Conservation (phyloP, 257 asterid species). For the Solanum virginianum region DNA sequence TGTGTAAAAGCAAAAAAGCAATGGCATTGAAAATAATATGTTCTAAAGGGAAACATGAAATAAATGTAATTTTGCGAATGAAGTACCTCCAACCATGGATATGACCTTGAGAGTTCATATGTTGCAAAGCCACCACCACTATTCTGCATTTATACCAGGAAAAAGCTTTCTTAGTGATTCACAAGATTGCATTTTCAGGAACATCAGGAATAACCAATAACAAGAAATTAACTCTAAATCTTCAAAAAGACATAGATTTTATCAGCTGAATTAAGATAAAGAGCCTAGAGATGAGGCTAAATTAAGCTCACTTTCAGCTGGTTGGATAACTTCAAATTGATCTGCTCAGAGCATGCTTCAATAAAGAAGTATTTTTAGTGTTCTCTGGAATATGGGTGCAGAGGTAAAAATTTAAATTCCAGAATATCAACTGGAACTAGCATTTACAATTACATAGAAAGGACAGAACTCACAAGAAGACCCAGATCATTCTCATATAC, state of each 20-base stretch:
- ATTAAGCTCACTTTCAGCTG: not conserved
- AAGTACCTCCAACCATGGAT: constrained; percentile 95
- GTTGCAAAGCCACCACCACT: constrained; percentile 85
- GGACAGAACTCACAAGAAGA: not conserved
- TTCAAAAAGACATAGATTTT: not conserved
- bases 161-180: constrained; percentile 15
- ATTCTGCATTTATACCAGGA: constrained; percentile 49
- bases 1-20: not conserved
- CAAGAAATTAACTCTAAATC: not conserved
- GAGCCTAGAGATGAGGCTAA: not conserved
- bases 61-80: not conserved
- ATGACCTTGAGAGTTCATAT: constrained; percentile 95
- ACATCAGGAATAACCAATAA: not conserved
- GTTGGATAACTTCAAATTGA: not conserved
- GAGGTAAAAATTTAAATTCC: not conserved
- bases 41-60: not conserved
- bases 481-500: not conserved
- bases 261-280: not conserved
- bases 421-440: not conserved
- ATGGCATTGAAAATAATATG: not conserved
- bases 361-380: not conserved
- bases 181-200: not conserved
- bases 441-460: not conserved
- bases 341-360: not conserved
- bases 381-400: not conserved